Conservation (phyloP, 345 rosid species). For the Erysimum cheiranthoides region DNA sequence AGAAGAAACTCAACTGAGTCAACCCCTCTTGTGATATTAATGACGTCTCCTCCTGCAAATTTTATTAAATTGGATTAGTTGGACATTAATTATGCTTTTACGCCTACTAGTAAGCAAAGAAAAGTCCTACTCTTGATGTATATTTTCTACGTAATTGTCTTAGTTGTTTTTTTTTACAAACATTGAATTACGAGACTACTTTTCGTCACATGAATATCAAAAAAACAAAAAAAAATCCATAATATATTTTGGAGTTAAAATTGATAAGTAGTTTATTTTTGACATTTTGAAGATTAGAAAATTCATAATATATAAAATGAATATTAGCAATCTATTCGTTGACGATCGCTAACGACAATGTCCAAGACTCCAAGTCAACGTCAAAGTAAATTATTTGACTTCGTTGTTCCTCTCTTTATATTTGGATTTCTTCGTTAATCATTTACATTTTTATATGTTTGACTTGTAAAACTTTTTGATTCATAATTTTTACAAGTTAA, state of each 20-base stretch:
- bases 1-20: slow-evolving; percentile 68
- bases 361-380: not conserved
- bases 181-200: not conserved
- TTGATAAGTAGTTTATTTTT: too few species aligned
- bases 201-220: not conserved
- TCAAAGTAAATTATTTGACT: not conserved
- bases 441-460: too few species aligned
- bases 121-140: not conserved
- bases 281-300: too few species aligned
- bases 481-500: not conserved
- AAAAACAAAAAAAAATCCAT: not conserved
- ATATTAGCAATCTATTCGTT: too few species aligned
- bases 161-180: not conserved
- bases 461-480: not conserved
- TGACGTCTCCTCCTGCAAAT: slow-evolving; percentile 57
- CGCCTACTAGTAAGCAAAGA: not conserved
- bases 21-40: slow-evolving; percentile 65
- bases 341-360: not conserved
- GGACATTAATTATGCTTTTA: too few species aligned
- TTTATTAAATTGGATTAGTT: not conserved
- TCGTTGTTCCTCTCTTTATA: not conserved
- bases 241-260: not conserved
- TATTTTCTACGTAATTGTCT: not conserved
- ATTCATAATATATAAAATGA: too few species aligned
- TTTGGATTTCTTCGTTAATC: not conserved